Evolutionary conservation across 345 rosid species (phyloP).

Genomic region (Theobroma cacao): DNA sequence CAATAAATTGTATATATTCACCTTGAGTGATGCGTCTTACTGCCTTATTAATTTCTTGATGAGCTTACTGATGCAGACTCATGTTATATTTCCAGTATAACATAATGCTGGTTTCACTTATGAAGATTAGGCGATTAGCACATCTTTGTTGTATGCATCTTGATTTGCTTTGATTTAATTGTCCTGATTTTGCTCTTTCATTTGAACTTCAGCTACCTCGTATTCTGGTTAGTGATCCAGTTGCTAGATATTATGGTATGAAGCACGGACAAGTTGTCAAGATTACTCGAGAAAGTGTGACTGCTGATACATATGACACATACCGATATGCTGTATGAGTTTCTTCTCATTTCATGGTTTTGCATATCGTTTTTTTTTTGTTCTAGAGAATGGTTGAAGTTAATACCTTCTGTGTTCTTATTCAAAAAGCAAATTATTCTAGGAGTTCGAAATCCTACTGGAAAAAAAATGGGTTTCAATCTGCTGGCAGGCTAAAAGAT

Average conservation of each 20-base stretch:
- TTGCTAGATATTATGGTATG: constrained; percentile 45
- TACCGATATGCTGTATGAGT: constrained; percentile 43
- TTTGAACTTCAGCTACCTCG: constrained; percentile 34
- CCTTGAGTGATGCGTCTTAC: neutral
- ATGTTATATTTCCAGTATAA: neutral
- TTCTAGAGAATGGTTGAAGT: neutral
- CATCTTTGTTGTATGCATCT: neutral
- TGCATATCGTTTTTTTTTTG: neutral
- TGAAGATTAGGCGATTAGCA: neutral
- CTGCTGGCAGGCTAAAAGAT: neutral
- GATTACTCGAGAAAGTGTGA: constrained; percentile 40
- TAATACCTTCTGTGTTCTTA: neutral
- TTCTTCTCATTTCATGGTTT: neutral
- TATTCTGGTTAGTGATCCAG: constrained; percentile 39
- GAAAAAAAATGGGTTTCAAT: neutral
- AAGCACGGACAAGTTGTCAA: constrained; percentile 46
- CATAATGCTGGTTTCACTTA: neutral
- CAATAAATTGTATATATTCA: neutral
- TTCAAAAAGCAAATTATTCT: neutral
- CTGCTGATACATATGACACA: constrained; percentile 38
- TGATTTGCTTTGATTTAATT: neutral
- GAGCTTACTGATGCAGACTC: neutral
- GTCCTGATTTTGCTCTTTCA: neutral
- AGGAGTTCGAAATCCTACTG: neutral
- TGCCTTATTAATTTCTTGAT: neutral